Base-by-base conservation (phyloP, 2,329 filamentous ascomycete genomes). In the Calonectria pseudoturangicola region DNA sequence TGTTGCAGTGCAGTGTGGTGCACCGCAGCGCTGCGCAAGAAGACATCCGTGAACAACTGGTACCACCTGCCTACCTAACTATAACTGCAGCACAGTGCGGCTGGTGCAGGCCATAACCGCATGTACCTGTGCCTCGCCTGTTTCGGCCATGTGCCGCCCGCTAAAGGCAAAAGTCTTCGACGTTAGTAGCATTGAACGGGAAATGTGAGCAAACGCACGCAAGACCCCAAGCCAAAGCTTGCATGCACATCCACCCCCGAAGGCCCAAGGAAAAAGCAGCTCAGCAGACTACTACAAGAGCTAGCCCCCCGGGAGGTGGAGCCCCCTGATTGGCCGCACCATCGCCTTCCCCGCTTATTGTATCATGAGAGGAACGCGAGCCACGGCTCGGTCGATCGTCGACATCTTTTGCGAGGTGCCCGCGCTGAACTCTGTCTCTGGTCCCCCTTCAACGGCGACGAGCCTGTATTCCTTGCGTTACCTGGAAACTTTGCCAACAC, bases 351-450 rank as follows among this genome's bases (percentile, higher is more conserved):
- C 83, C 83, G 83, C 83, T 84, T 83, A 83, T 82, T 83, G 80
- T 83, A 82, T 83, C 82, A 83, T 83, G 81, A 82, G 79, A 76
- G 78, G 77, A 81, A 81, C 79, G 79, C 76, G 79, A 79, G 77
- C 75, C 71, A 70, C 68, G 68, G 68, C 71, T 72, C 48, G 63
- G 68, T 70, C 30, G 58, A 66, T 73, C 33, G 43, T 63, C 54
- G 43, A 50, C 41, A 66, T 43, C 58, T 56, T 62, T 65, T 70
- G 73, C 73, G 73, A 79, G 71, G 77, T 77, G 76, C 70, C 67
- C 54, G n/a, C 73, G 54, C 75, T 64, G 76, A 80, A 80, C 79
- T 79, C 74, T 80, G 75, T 77, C 75, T 70, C 71, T 76, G 76
- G 72, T 68, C 70, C 74, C 71, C 70, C 75, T 77, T 76, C 71